A percentile compares a stretch with the other conserved stretches of the same genome.
These are phyloP conservation scores for Inga leiocalycina DNA, from an alignment of 306 rosid species.

Conservation along the genomic window DNA sequence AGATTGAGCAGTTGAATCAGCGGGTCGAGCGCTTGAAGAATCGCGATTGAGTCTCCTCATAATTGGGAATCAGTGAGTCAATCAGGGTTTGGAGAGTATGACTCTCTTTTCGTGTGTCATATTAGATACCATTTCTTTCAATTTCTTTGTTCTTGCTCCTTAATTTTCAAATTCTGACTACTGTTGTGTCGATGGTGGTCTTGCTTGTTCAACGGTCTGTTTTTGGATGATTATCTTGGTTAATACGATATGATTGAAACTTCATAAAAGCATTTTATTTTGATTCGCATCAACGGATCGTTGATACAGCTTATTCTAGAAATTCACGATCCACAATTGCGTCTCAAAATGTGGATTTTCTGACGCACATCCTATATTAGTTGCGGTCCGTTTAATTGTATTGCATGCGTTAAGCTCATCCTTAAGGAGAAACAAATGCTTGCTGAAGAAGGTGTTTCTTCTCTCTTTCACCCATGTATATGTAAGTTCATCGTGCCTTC, in stretches of 20 bases:
- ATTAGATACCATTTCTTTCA: background rate
- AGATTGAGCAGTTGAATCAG: slow-evolving; percentile 85
- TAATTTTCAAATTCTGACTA: slow-evolving; percentile 7
- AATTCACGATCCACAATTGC: background rate
- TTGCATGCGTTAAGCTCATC: background rate
- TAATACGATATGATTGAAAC: background rate
- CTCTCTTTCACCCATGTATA: background rate
- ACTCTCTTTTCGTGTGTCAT: background rate
- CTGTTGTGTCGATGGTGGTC: slow-evolving; percentile 30
- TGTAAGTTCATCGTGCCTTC: background rate
- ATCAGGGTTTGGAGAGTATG: background rate
- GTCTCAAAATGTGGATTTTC: background rate
- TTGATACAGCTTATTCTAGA: background rate
- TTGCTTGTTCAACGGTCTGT: background rate
- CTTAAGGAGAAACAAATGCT: background rate
- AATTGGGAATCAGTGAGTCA: background rate
- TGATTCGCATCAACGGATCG: background rate
- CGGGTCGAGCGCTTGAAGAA: slow-evolving; percentile 82
- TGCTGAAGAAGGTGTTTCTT: background rate
- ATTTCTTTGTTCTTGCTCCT: background rate
- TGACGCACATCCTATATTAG: background rate
- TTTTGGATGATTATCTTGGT: background rate
- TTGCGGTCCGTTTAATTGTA: background rate
- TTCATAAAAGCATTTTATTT: background rate
- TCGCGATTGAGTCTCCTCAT: slow-evolving; percentile 53